A percentile compares a stretch with the other conserved stretches of the same genome.
These are phyloP conservation scores for Scedosporium dehoogii DNA, from an alignment of 2,329 filamentous ascomycete species.

Conservation along the genomic window DNA sequence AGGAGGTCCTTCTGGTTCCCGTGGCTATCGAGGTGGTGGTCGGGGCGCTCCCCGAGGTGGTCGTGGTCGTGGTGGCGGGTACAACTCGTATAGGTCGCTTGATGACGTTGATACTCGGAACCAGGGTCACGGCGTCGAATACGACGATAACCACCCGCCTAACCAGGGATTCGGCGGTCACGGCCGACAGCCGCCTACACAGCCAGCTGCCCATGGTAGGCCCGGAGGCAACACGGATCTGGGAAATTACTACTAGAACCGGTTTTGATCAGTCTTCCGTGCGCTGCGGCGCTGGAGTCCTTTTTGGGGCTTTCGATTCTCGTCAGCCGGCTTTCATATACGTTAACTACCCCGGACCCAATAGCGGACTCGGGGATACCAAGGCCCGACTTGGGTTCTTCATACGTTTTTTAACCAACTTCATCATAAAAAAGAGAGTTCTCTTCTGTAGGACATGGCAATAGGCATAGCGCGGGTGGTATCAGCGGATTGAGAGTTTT, in stretches of 20 bases:
- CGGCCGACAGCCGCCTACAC: slow-evolving; percentile 13
- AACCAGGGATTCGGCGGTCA: slow-evolving; percentile 9
- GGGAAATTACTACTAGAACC: slow-evolving; percentile 28
- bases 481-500: neutral
- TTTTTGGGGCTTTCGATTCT: too few relatives aligned
- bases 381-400: too few relatives aligned
- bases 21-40: slow-evolving; percentile 27
- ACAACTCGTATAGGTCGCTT: slow-evolving; percentile 51
- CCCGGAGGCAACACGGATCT: slow-evolving; percentile 21
- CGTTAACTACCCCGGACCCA: neutral
- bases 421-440: too few relatives aligned
- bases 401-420: too few relatives aligned
- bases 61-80: slow-evolving; percentile 36
- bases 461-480: neutral
- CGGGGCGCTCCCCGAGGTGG: slow-evolving; percentile 31
- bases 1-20: slow-evolving; percentile 23
- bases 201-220: slow-evolving; percentile 13
- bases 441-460: too few relatives aligned
- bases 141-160: slow-evolving; percentile 28
- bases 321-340: neutral
- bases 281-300: neutral
- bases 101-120: slow-evolving; percentile 50
- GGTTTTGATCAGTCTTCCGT: neutral
- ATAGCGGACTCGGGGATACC: too few relatives aligned
- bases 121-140: slow-evolving; percentile 35